A percentile compares a stretch with the other conserved stretches of the same genome.
Evolutionary conservation across 495 filamentous ascomycete genomes (phyloP).

Genomic region (Neohortaea acidophila): DNA sequence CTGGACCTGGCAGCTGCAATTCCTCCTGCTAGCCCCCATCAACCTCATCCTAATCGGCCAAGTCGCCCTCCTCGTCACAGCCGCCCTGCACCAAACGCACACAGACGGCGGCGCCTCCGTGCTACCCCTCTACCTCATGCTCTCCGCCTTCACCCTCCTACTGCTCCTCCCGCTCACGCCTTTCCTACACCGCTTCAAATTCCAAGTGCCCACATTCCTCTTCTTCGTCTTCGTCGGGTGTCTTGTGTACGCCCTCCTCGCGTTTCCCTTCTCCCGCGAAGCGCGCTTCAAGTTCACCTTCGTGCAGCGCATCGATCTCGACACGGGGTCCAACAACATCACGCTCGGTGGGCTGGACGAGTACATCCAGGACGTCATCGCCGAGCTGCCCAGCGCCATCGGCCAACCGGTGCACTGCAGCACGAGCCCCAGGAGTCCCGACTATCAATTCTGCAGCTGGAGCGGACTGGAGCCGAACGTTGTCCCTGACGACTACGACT

Average conservation of each 20-base stretch:
- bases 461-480: slow-evolving; percentile 48
- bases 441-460: slow-evolving; percentile 52
- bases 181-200: slow-evolving; percentile 73
- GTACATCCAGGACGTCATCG: slow-evolving; percentile 53
- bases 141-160: slow-evolving; percentile 51
- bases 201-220: slow-evolving; percentile 64
- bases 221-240: slow-evolving; percentile 61
- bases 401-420: slow-evolving; percentile 44
- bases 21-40: slow-evolving; percentile 65
- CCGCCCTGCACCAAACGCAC: slow-evolving; percentile 62
- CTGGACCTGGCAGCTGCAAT: slow-evolving; percentile 78
- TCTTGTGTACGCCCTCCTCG: slow-evolving; percentile 70
- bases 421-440: slow-evolving; percentile 19
- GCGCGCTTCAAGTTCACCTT: slow-evolving; percentile 80
- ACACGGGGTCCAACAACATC: slow-evolving; percentile 50
- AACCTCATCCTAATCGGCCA: slow-evolving; percentile 59
- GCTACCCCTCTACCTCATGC: slow-evolving; percentile 46
- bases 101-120: slow-evolving; percentile 36
- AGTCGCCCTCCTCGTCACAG: slow-evolving; percentile 54
- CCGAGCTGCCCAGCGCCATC: slow-evolving; percentile 52
- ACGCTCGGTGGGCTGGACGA: slow-evolving; percentile 55
- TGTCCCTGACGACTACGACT: slow-evolving; percentile 23
- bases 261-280: slow-evolving; percentile 72
- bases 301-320: slow-evolving; percentile 64
- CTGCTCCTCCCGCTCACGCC: slow-evolving; percentile 66